Conservation (phyloP, 2,329 filamentous ascomycete genomes). For the Sporothrix curviconia region DNA sequence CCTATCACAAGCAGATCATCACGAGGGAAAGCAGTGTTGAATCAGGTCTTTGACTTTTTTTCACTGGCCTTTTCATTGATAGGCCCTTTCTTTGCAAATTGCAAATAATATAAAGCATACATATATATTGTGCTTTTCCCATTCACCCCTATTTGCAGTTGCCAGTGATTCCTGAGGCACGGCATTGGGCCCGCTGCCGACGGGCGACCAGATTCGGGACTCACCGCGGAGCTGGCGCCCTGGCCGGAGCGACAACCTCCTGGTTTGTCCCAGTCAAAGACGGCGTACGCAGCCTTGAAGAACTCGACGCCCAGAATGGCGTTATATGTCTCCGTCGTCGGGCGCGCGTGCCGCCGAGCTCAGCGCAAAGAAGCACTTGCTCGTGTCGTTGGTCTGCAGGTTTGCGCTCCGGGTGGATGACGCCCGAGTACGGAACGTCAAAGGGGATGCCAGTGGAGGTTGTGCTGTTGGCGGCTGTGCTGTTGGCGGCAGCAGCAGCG, state of each 20-base stretch:
- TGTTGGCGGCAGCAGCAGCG: neutral
- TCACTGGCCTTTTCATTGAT: too few species aligned
- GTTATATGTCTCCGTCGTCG: conserved; percentile 6
- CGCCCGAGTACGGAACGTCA: conserved; percentile 4
- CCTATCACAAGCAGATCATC: too few species aligned
- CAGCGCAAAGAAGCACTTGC: conserved; percentile 6
- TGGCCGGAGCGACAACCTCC: neutral
- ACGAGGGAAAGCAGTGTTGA: too few species aligned
- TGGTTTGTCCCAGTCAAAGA: conserved; percentile 14
- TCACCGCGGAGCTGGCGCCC: conserved; percentile 7
- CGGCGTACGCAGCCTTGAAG: neutral
- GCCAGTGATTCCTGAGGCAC: neutral
- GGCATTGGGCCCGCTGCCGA: neutral
- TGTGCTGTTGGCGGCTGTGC: too few species aligned
- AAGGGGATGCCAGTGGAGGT: neutral
- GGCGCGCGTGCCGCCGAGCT: neutral
- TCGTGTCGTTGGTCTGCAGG: neutral
- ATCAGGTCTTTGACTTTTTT: too few species aligned
- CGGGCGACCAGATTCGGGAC: conserved; percentile 3
- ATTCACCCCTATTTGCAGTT: conserved; percentile 5
- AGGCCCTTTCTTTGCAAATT: neutral
- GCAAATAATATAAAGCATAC: too few species aligned
- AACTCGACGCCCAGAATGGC: conserved; percentile 5
- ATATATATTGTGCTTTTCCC: too few species aligned
- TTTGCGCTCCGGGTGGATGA: conserved; percentile 6